A percentile compares a stretch with the other conserved stretches of the same genome.
Conservation (phyloP, 2,329 filamentous ascomycete species). For the Penicillium capsulatum region DNA sequence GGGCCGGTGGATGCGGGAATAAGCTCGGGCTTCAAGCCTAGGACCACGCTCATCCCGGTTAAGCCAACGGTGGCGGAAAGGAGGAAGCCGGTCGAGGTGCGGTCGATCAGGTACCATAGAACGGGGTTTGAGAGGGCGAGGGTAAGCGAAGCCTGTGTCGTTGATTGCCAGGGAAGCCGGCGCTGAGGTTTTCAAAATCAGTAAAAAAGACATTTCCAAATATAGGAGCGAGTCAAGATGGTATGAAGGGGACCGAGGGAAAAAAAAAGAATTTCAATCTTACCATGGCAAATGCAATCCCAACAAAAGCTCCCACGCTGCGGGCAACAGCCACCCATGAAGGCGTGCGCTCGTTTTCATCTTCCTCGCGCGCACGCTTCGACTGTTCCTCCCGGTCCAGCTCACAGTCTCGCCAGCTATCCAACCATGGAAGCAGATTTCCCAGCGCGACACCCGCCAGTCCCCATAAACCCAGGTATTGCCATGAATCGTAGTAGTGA, state of each 20-base stretch:
- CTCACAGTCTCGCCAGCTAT: constrained; percentile 64
- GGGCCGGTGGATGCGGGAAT: constrained; percentile 62
- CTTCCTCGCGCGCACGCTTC: constrained; percentile 29
- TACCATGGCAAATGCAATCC: constrained; percentile 78
- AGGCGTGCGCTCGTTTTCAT: constrained; percentile 29
- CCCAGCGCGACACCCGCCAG: constrained; percentile 72
- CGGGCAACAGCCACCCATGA: constrained; percentile 68
- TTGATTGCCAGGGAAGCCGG: constrained; percentile 87
- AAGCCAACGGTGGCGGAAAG: constrained; percentile 71
- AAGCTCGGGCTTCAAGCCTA: constrained; percentile 72
- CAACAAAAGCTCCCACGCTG: constrained; percentile 66
- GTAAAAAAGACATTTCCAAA: constrained; percentile 12
- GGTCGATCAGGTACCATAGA: constrained; percentile 94
- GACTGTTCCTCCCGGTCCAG: constrained; percentile 29
- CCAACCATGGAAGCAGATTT: constrained; percentile 76
- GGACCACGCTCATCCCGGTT: constrained; percentile 66
- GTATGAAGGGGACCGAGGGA: no score
- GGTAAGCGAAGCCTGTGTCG: constrained; percentile 85
- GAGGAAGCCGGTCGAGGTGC: constrained; percentile 77
- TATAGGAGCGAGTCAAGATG: no score
- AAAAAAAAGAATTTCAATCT: constrained; percentile 35
- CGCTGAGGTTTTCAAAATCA: constrained; percentile 58
- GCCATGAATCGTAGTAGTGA: constrained; percentile 52
- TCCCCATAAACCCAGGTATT: constrained; percentile 78
- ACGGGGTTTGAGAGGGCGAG: constrained; percentile 88